These are phyloP conservation scores for Ophiostoma tasmaniense DNA, from an alignment of 2,329 filamentous ascomycete genomes.

Conservation along the genomic window DNA sequence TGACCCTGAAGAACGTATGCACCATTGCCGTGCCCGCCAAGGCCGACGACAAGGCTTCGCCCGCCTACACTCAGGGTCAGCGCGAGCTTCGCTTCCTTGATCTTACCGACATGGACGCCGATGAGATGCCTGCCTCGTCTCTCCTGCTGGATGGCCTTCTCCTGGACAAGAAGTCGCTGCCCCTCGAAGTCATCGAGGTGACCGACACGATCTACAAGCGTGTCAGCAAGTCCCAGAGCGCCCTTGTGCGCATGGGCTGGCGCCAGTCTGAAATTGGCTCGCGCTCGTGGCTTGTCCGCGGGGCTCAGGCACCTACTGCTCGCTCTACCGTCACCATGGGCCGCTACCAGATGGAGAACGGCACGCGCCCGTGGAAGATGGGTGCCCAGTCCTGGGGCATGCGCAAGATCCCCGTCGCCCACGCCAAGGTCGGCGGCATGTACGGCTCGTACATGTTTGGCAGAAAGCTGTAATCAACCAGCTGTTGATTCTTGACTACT, in stretches of 20 bases:
- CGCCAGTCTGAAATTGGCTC: conserved; percentile 59
- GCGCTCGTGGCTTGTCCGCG: conserved; percentile 59
- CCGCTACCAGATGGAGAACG: conserved; percentile 30
- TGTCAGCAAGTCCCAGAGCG: conserved; percentile 53
- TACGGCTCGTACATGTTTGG: conserved; percentile 69
- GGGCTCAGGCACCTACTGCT: conserved; percentile 23
- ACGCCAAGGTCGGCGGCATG: conserved; percentile 86
- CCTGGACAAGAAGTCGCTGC: conserved; percentile 51
- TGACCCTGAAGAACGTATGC: conserved; percentile 58
- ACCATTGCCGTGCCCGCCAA: conserved; percentile 48
- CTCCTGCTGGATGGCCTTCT: conserved; percentile 46
- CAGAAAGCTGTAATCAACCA: conserved; percentile 40
- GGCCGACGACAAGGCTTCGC: conserved; percentile 23
- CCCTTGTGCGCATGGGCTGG: conserved; percentile 59
- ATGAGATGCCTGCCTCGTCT: conserved; percentile 49
- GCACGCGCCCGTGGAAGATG: conserved; percentile 67
- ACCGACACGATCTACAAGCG: conserved; percentile 58
- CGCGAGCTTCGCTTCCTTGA: conserved; percentile 67
- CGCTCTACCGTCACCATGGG: not conserved
- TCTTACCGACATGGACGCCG: conserved; percentile 60
- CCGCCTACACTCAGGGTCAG: not conserved
- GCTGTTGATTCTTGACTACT: conserved; percentile 7
- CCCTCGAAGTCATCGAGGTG: conserved; percentile 69
- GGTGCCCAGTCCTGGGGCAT: conserved; percentile 78
- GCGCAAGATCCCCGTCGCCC: conserved; percentile 83